Evolutionary conservation across 768 basidiomycete species (phyloP).

Genomic region (Suillus variegatus): DNA sequence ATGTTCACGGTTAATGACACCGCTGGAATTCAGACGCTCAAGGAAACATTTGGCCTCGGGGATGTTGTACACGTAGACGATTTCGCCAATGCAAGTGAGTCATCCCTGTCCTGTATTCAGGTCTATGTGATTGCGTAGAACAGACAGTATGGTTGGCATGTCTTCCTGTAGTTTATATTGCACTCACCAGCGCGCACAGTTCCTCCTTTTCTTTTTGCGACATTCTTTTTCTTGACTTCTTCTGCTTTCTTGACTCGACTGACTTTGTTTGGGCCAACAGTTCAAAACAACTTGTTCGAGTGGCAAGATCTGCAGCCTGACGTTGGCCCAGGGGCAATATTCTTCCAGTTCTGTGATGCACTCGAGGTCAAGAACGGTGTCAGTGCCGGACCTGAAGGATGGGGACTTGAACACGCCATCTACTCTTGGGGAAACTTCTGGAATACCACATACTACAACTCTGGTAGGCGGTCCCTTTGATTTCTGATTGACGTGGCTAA

Average conservation of each 20-base stretch:
- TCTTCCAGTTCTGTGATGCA: slow-evolving; percentile 43
- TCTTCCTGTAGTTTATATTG: not conserved
- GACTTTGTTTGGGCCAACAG: slow-evolving; percentile 18
- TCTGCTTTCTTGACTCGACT: not conserved
- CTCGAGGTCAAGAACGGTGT: slow-evolving; percentile 40
- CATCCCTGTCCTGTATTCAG: not conserved
- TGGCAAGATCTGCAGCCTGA: slow-evolving; percentile 69
- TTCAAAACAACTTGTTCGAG: slow-evolving; percentile 58
- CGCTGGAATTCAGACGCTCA: slow-evolving; percentile 52
- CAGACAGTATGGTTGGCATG: not conserved
- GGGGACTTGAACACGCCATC: slow-evolving; percentile 64
- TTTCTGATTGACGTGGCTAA: not conserved
- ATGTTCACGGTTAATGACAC: slow-evolving; percentile 49
- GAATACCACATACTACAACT: slow-evolving; percentile 46
- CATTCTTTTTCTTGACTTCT: not conserved
- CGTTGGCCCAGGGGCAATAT: slow-evolving; percentile 38
- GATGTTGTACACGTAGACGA: slow-evolving; percentile 64
- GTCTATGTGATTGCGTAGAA: not conserved
- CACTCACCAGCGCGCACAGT: not conserved
- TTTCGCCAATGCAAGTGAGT: slow-evolving; percentile 57
- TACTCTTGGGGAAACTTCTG: slow-evolving; percentile 62
- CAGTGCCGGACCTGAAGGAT: slow-evolving; percentile 48
- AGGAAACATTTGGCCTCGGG: slow-evolving; percentile 60
- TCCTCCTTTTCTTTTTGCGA: not conserved
- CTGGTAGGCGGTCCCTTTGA: slow-evolving; percentile 36